Evolutionary conservation across 495 filamentous ascomycete genomes (phyloP), one percentile per base, ranked within the genome.

Genomic region (Choiromyces venosus): DNA sequence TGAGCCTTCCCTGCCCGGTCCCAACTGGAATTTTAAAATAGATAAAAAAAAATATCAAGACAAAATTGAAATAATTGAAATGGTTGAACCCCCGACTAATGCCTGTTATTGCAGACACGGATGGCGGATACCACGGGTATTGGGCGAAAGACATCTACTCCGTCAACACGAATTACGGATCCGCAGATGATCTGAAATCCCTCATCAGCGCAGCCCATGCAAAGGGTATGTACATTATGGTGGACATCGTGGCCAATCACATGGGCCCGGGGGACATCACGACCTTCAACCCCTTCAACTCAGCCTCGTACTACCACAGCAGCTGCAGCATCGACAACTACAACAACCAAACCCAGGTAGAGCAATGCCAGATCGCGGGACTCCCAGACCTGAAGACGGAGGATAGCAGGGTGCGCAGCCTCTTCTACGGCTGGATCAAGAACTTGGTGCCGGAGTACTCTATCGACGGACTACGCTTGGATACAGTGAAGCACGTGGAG

Each of bases 241-340:
- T 92, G 36, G 91, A 94, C 74, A 85, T 93, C 0, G 91, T 93
- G 14, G 87, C 89, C 25, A 95, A 95, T 79, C 91, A 95, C 78
- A 88, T 93, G 86, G 91, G 89, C 38, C 83, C 81, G 40, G 86
- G 92, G 44, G 86, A 91, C 82, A 91, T 91, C 81, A 83, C 83
- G 37, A 77, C 83, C 36, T 89, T 90, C 80, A 86, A 84, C 39
- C 89, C 90, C 10, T 94, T 93, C 83, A 87, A 90, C 76, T 82
- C 85, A 5, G 71, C n/a, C 38, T 82, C 84, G 0, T 90, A 91
- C 75, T 96, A 88, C 78, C 92, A 96, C 80, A 61, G 85, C 3
- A 86, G 83, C 76, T 96, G 92, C 77, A 72, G 80, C 0, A 89
- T 94, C 76, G 71, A 68, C 36, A 81, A 93, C 81, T 93, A 92